These are phyloP conservation scores for Rhynchosporium secalis DNA, from an alignment of 2,329 filamentous ascomycete species.

Conservation along the genomic window DNA sequence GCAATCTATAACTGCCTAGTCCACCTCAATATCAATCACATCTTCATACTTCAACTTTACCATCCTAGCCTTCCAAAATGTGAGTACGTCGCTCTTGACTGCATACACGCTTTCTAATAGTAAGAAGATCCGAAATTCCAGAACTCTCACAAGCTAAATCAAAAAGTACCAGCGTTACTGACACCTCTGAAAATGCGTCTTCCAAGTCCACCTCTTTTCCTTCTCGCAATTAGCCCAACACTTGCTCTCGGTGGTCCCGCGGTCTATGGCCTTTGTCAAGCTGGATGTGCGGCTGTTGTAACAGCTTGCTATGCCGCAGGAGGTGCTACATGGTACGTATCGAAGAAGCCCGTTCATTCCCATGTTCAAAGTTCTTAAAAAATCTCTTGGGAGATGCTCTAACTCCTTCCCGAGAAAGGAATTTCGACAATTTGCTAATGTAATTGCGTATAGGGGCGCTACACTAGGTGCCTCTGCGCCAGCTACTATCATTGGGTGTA, in stretches of 20 bases:
- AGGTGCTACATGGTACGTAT: slow-evolving; percentile 43
- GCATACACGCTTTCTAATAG: no score
- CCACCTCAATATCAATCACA: no score
- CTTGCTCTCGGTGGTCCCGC: slow-evolving; percentile 38
- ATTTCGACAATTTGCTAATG: no score
- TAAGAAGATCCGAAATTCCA: no score
- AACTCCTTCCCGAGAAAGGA: no score
- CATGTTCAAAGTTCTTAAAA: no score
- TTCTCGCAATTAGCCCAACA: slow-evolving; percentile 1
- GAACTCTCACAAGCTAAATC: not conserved
- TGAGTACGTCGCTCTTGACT: no score
- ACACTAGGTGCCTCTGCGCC: slow-evolving; percentile 43
- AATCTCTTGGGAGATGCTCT: no score
- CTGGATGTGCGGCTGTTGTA: slow-evolving; percentile 47
- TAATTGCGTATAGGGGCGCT: slow-evolving; percentile 36
- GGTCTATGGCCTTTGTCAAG: slow-evolving; percentile 49
- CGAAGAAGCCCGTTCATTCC: no score
- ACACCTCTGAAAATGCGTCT: slow-evolving; percentile 8
- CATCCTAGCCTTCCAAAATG: no score
- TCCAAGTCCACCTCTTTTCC: slow-evolving; percentile 4
- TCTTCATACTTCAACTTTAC: no score
- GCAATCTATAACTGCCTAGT: no score
- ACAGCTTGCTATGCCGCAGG: slow-evolving; percentile 49
- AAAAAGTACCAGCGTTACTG: not conserved
- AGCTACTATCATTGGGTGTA: slow-evolving; percentile 46